Conservation (phyloP, 169 alveolate genomes). For the Plasmodium knowlesi region DNA sequence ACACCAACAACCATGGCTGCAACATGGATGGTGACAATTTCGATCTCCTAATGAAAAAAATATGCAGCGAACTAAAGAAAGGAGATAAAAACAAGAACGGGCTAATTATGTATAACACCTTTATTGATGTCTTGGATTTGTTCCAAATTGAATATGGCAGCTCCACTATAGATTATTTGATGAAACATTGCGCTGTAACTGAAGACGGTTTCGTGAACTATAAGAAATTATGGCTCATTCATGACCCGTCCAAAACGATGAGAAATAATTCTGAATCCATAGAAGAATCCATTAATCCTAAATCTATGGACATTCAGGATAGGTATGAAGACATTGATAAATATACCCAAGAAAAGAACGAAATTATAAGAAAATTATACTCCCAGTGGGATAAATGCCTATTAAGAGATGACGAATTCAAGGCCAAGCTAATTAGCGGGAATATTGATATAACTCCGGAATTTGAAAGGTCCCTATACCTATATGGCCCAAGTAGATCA, state of each 20-base stretch:
- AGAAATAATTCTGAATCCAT: slow-evolving; percentile 61
- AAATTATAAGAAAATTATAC: slow-evolving; percentile 65
- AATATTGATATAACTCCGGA: slow-evolving; percentile 70
- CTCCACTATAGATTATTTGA: slow-evolving; percentile 44
- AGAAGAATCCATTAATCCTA: slow-evolving; percentile 36
- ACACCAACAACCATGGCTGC: not conserved
- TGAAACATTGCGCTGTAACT: slow-evolving; percentile 60
- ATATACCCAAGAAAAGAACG: slow-evolving; percentile 55
- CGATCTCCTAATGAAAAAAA: slow-evolving; percentile 22
- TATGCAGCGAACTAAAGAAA: slow-evolving; percentile 55
- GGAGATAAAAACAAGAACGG: slow-evolving; percentile 72
- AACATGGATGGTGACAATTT: slow-evolving; percentile 1
- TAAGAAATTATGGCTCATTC: slow-evolving; percentile 55
- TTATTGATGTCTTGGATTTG: slow-evolving; percentile 57
- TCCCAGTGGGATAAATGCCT: slow-evolving; percentile 72
- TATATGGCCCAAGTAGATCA: slow-evolving; percentile 74
- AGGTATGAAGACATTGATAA: slow-evolving; percentile 68
- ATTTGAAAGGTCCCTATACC: slow-evolving; percentile 60
- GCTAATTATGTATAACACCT: slow-evolving; percentile 39
- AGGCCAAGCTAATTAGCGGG: slow-evolving; percentile 33
- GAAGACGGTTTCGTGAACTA: slow-evolving; percentile 71
- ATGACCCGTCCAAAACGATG: slow-evolving; percentile 48
- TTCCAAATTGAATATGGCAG: slow-evolving; percentile 64
- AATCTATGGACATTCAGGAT: slow-evolving; percentile 60
- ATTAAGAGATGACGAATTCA: slow-evolving; percentile 71